These are phyloP conservation scores for Fusarium odoratissimum DNA, from an alignment of 2,329 filamentous ascomycete genomes.

Conservation along the genomic window DNA sequence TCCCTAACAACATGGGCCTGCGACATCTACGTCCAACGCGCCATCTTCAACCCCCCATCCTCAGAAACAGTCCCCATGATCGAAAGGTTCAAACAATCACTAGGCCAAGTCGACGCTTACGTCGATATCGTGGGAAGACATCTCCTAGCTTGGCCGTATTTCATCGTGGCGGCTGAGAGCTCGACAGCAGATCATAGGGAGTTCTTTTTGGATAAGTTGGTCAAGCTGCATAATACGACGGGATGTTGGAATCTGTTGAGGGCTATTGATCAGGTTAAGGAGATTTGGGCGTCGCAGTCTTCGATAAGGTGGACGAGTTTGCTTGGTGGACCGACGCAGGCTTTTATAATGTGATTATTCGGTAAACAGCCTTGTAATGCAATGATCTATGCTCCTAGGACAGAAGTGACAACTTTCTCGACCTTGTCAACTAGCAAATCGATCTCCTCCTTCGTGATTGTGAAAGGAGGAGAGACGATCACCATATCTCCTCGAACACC, in stretches of 20 bases:
- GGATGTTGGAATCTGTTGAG: constrained; percentile 39
- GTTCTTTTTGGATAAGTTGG: constrained; percentile 37
- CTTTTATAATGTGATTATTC: constrained; percentile 37
- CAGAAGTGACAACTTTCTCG: constrained; percentile 9
- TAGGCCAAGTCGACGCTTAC: constrained; percentile 31
- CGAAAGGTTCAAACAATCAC: constrained; percentile 31
- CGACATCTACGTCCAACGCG: constrained; percentile 38
- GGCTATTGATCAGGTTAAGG: constrained; percentile 39
- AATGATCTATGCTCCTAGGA: neutral
- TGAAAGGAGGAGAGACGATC: constrained; percentile 28
- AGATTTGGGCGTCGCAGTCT: constrained; percentile 41
- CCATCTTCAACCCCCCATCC: constrained; percentile 28
- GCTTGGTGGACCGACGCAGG: constrained; percentile 37
- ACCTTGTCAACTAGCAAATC: constrained; percentile 3
- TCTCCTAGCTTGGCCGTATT: constrained; percentile 38
- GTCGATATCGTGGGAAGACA: constrained; percentile 36
- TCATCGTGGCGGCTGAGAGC: constrained; percentile 39
- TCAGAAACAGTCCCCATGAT: constrained; percentile 26
- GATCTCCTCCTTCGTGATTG: constrained; percentile 16
- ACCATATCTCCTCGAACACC: constrained; percentile 29
- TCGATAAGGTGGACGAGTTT: constrained; percentile 39
- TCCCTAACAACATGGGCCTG: constrained; percentile 35
- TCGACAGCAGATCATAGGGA: constrained; percentile 32
- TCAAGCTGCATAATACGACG: constrained; percentile 27
- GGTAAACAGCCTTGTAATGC: no score